Conservation (phyloP, 2,329 filamentous ascomycete genomes). For the Aspergillus aculeatinus region DNA sequence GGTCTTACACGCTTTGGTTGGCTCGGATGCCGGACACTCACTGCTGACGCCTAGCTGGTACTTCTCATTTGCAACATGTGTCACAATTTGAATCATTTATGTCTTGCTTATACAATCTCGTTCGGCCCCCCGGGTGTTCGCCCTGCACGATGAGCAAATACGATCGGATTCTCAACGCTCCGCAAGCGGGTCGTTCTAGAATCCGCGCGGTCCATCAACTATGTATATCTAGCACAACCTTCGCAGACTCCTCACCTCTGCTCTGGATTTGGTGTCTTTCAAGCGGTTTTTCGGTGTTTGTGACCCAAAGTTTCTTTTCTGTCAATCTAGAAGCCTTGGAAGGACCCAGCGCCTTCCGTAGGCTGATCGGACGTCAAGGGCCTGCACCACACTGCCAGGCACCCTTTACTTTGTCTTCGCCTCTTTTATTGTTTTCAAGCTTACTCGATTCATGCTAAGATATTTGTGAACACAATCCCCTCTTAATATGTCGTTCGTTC, state of each 20-base stretch:
- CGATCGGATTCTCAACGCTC: neutral
- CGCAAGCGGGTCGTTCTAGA: conserved; percentile 4
- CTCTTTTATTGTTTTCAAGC: neutral
- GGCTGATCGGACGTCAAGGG: neutral
- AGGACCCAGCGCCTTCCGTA: neutral
- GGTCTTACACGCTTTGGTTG: conserved; percentile 1
- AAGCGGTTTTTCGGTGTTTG: too few species aligned
- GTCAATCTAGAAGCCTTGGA: neutral
- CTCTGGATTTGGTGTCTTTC: neutral
- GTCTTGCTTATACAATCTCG: neutral
- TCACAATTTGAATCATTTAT: neutral
- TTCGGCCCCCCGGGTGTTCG: conserved; percentile 7
- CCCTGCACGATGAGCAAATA: neutral
- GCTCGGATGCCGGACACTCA: conserved; percentile 4
- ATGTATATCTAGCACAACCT: neutral
- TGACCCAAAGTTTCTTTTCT: too few species aligned
- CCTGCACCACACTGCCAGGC: neutral
- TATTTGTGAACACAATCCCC: neutral
- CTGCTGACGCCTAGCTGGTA: neutral
- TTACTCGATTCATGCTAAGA: neutral
- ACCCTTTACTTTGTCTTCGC: neutral
- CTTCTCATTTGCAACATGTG: neutral
- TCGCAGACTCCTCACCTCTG: neutral
- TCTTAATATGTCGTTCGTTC: conserved; percentile 17
- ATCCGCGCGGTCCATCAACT: neutral